Evolutionary conservation across 2,329 filamentous ascomycete species (phyloP), one percentile per base, ranked within the genome.

Genomic region (Fusarium acutatum): DNA sequence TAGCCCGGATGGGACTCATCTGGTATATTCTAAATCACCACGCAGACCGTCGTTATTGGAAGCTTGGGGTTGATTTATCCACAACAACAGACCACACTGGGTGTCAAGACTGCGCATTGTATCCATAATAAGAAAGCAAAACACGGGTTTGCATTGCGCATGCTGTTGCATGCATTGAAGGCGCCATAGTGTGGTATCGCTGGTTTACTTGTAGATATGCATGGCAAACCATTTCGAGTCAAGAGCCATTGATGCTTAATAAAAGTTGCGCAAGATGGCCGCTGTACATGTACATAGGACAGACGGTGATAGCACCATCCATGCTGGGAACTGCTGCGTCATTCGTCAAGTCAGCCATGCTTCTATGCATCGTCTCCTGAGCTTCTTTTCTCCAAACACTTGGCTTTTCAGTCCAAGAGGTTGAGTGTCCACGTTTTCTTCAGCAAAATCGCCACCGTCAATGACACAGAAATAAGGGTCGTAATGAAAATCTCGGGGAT

Each of bases 81-180:
- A 64, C 67, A 67, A 46, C 47, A 50, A 34, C 37, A 58, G 41
- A 75, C 68, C 64, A 66, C 62, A 67, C 64, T 73, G 43, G 50
- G 54, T 52, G 37, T 62, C 58, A 59, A 59, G 34, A 22, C 32
- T 32, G 43, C 38, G 43, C 53, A 69, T 60, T 59, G 40, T 28
- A 59, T 59, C 30, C 32, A 41, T 56, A 44, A 37, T 32, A 43
- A 24, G 46, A 41, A 43, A 26, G 47, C 47, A 47, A 46, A 60
- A 40, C 41, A 50, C 40, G 52, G 49, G 60, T 66, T 68, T 67
- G 73, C 71, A 67, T 69, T 68, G 60, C 50, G 61, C 46, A 47
- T 63, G 35, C 32, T 62, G 40, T 57, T 44, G 38, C 59, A 54
- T 64, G 52, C 66, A 65, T 60, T 59, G 46, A 64, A 54, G 60